These are phyloP conservation scores for Beauveria rudraprayagi DNA, from an alignment of 2,329 filamentous ascomycete genomes.

Conservation along the genomic window DNA sequence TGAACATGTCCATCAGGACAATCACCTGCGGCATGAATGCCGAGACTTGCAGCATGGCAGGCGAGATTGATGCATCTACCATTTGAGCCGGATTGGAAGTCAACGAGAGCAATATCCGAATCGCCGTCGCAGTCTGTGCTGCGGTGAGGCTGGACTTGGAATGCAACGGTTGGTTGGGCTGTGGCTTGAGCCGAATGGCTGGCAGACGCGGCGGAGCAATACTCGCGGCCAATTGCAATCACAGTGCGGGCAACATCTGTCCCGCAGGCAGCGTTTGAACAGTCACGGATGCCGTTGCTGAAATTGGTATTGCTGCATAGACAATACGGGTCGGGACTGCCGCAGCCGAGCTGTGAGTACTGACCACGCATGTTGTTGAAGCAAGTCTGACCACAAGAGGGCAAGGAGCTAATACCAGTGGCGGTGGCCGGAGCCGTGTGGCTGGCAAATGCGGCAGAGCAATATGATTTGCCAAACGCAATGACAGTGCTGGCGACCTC, in stretches of 20 bases:
- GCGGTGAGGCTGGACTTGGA: not conserved
- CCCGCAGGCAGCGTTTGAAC: slow-evolving; percentile 11
- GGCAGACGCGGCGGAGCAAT: slow-evolving; percentile 8
- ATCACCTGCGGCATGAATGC: not conserved
- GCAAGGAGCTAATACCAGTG: not conserved
- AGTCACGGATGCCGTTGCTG: slow-evolving; percentile 13
- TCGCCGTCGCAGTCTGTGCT: not conserved
- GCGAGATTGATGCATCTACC: not conserved
- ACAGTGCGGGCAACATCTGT: slow-evolving; percentile 10
- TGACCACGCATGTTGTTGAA: slow-evolving; percentile 4
- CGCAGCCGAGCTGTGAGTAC: slow-evolving; percentile 12
- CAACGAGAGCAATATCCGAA: not conserved
- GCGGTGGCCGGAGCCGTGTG: not conserved
- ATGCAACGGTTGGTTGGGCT: not conserved
- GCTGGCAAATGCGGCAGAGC: slow-evolving; percentile 5
- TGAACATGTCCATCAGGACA: not conserved
- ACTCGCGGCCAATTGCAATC: slow-evolving; percentile 8
- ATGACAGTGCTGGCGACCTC: slow-evolving; percentile 13
- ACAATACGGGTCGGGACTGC: slow-evolving; percentile 6
- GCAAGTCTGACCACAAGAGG: not conserved
- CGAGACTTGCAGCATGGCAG: not conserved
- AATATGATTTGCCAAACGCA: slow-evolving; percentile 8
- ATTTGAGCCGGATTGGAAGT: not conserved
- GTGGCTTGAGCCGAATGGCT: not conserved
- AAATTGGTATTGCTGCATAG: slow-evolving; percentile 14